Evolutionary conservation across 768 basidiomycete genomes (phyloP), one percentile per base, ranked within the genome.

Genomic region (Podaxis carcinomalis): DNA sequence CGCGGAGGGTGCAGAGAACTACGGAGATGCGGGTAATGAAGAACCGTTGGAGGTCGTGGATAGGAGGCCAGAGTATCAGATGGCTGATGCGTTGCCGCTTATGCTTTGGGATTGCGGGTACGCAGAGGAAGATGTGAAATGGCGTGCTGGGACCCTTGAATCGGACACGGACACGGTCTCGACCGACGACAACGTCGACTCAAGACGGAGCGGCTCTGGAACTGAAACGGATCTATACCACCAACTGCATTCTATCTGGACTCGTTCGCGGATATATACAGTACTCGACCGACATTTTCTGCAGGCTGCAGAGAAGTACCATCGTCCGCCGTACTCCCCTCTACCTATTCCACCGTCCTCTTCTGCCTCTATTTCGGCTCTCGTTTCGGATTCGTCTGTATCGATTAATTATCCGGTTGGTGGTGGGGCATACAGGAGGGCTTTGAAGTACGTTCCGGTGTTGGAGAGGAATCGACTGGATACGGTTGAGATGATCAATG

Each of bases 21-120:
- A 74, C 27, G 57, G 32, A 2, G 32, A 32, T 32, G 32, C 1
- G 32, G 7, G 19, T 21, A 23, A 4, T 4, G 47, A 49, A 23
- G 10, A 21, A 27, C 19, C 23, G 9, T 14, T 21, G 35, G 73
- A 82, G 39, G 70, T 86, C 14, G 81, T 93, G 27, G 78, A 84
- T 59, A 72, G 82, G 54, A 95, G 95, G 70, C 96, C 96, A 2
- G 84, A 86, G 51, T 98, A 98, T 70, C 88, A 90, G 66, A 98
- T 98, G 92, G 94, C 95, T 5, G 90, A 95, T 65, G 89, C 85
- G 0, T 79, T 97, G 0, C 95, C 96, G 1, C 83, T 99, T 40
- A 83, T 98, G 73, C 84, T 98, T 13, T 96, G 94, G 90, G 88
- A 92, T 25, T 95, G 94, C 68, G 85, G 79, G 0, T 98, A 93